These are phyloP conservation scores for Nelumbo lutea DNA, from an alignment of 164 flowering plant species.

Conservation along the genomic window DNA sequence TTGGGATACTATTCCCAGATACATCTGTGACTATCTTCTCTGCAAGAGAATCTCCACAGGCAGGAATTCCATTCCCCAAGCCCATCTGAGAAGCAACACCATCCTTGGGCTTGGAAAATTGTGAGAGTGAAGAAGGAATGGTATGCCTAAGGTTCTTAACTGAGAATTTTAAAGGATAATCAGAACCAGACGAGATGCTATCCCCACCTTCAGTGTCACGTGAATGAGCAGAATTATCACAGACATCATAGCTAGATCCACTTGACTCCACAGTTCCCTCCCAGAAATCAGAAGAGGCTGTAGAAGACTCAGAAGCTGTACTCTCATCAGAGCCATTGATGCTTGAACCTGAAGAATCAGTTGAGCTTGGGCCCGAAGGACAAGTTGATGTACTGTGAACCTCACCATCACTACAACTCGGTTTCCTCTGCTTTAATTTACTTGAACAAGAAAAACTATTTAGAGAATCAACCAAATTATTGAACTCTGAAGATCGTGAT, in stretches of 20 bases:
- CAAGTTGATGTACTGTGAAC: slow-evolving; percentile 12
- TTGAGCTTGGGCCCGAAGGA: slow-evolving; percentile 21
- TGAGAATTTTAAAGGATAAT: slow-evolving; percentile 24
- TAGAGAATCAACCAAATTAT: slow-evolving; percentile 24
- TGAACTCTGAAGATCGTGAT: slow-evolving; percentile 28
- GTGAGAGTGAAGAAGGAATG: slow-evolving; percentile 15
- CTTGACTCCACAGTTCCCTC: slow-evolving; percentile 26
- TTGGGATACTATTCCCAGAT: slow-evolving; percentile 9
- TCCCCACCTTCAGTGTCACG: slow-evolving; percentile 17
- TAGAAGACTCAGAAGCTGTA: slow-evolving; percentile 22
- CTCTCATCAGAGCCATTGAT: slow-evolving; percentile 12
- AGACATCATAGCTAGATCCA: slow-evolving; percentile 15
- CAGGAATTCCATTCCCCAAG: slow-evolving; percentile 11
- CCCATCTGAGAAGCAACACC: slow-evolving; percentile 14
- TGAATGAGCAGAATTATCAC: slow-evolving; percentile 15
- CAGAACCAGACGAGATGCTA: slow-evolving; percentile 23
- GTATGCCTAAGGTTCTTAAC: slow-evolving; percentile 23
- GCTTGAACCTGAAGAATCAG: slow-evolving; percentile 20
- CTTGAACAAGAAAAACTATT: slow-evolving; percentile 19
- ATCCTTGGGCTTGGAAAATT: slow-evolving; percentile 13
- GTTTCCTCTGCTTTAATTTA: slow-evolving; percentile 20
- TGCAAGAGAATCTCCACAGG: slow-evolving; percentile 13
- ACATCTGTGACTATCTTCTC: slow-evolving; percentile 12
- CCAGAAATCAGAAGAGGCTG: slow-evolving; percentile 35
- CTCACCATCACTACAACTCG: slow-evolving; percentile 16